Conservation (phyloP, 1,284 basidiomycete species). For the Mixia osmundae region DNA sequence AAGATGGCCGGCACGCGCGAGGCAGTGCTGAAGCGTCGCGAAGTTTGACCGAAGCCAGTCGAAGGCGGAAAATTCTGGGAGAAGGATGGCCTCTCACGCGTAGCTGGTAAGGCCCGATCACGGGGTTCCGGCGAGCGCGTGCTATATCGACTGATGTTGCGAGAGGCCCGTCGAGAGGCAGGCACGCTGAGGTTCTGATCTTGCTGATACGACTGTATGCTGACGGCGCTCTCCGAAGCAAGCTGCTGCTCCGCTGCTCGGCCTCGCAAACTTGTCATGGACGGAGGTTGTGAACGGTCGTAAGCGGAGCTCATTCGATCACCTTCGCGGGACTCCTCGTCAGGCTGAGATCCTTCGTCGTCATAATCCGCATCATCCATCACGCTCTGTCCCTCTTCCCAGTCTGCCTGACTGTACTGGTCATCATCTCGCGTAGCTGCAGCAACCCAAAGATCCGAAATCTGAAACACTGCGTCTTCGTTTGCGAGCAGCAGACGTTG, state of each 20-base stretch:
- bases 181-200: too few relatives aligned
- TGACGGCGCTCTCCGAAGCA: too few relatives aligned
- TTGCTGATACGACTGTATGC: too few relatives aligned
- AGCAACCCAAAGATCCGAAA: slow-evolving; percentile 79
- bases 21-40: slow-evolving; percentile 20
- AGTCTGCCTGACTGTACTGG: slow-evolving; percentile 18
- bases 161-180: too few relatives aligned
- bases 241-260: slow-evolving; percentile 1
- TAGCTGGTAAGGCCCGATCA: too few relatives aligned
- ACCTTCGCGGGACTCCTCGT: slow-evolving; percentile 10
- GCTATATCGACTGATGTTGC: too few relatives aligned
- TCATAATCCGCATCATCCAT: slow-evolving; percentile 25
- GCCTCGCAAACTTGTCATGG: slow-evolving; percentile 13
- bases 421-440: slow-evolving; percentile 75
- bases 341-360: slow-evolving; percentile 25
- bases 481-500: slow-evolving; percentile 57
- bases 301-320: slow-evolving; percentile 8
- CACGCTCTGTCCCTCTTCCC: slow-evolving; percentile 39
- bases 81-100: too few relatives aligned
- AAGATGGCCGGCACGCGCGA: slow-evolving; percentile 45
- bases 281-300: slow-evolving; percentile 12
- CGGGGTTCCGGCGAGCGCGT: too few relatives aligned
- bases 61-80: too few relatives aligned
- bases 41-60: too few relatives aligned
- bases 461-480: slow-evolving; percentile 52